Evolutionary conservation across 345 rosid genomes (phyloP).

Genomic region (Lepidium didymum): DNA sequence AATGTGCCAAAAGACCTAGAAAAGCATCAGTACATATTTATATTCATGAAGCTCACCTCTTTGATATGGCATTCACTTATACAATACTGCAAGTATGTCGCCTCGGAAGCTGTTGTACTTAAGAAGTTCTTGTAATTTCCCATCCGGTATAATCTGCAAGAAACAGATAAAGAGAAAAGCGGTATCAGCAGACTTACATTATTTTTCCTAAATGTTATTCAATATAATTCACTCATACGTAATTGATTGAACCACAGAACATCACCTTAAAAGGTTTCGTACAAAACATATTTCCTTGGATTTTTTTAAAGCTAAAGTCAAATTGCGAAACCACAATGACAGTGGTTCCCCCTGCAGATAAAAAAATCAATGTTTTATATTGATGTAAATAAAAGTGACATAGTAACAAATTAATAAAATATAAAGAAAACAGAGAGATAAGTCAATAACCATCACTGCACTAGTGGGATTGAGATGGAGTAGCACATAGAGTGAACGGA

Average conservation of each 20-base stretch:
- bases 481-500: constrained; percentile 69
- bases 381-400: constrained; percentile 1
- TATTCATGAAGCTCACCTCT: constrained; percentile 40
- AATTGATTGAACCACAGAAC: neutral
- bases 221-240: neutral
- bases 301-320: constrained; percentile 47
- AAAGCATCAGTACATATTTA: neutral
- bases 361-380: constrained; percentile 8
- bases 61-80: constrained; percentile 55
- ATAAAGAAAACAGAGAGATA: constrained; percentile 15
- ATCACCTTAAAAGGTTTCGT: constrained; percentile 59
- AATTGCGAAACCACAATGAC: constrained; percentile 68
- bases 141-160: constrained; percentile 46
- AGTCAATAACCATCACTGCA: constrained; percentile 43
- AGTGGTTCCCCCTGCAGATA: constrained; percentile 77
- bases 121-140: constrained; percentile 67
- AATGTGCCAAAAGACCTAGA: neutral
- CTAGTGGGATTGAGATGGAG: constrained; percentile 64
- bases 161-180: neutral
- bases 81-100: constrained; percentile 75
- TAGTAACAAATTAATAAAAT: constrained; percentile 4
- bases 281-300: constrained; percentile 77
- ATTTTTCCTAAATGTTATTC: neutral
- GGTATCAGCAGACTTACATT: neutral
- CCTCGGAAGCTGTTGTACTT: constrained; percentile 48